Evolutionary conservation across 208 protist species (phyloP).

Genomic region (Naegleria lovaniensis): DNA sequence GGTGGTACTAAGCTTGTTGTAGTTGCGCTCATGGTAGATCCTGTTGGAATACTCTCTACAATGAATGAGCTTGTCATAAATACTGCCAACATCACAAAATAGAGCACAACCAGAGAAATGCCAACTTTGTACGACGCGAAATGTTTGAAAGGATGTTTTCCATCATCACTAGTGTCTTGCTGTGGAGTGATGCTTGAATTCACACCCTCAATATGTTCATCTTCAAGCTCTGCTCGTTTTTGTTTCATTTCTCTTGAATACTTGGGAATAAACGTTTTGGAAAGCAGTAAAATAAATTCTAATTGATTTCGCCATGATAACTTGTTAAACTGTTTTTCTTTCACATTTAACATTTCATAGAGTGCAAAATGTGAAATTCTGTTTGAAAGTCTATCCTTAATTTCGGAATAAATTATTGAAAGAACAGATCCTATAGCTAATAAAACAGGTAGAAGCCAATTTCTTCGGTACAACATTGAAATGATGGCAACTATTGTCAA

Average conservation of each 20-base stretch:
- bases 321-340: background rate
- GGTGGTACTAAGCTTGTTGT: too few relatives aligned
- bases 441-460: background rate
- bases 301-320: background rate
- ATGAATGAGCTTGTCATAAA: background rate
- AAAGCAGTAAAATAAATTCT: background rate
- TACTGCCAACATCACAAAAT: background rate
- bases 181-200: too few relatives aligned
- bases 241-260: background rate
- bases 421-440: background rate
- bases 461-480: background rate
- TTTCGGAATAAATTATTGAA: background rate
- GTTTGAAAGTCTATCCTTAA: background rate
- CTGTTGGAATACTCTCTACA: background rate
- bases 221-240: background rate
- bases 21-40: too few relatives aligned
- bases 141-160: background rate
- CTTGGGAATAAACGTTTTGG: background rate
- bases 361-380: background rate
- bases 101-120: background rate
- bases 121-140: background rate
- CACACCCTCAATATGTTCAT: background rate
- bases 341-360: background rate
- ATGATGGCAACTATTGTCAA: background rate
- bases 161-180: background rate